These are phyloP conservation scores for Gentiana dahurica DNA, from an alignment of 257 asterid genomes.

Conservation along the genomic window DNA sequence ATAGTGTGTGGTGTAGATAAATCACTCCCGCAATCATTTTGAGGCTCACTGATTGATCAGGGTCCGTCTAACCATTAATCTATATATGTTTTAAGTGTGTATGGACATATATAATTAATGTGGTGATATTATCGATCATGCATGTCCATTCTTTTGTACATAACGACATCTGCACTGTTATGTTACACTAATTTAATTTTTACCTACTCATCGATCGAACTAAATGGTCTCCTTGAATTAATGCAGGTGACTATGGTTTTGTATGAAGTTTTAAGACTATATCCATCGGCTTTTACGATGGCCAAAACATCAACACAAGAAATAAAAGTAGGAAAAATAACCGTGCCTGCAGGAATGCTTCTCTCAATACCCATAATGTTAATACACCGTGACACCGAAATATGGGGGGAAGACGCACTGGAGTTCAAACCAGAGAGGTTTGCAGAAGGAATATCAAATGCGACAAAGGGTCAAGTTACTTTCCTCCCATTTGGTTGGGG, in stretches of 20 bases:
- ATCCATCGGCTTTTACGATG: neutral
- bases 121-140: too few relatives aligned
- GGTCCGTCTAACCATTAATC: too few relatives aligned
- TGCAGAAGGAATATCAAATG: constrained; percentile 4
- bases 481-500: constrained; percentile 29
- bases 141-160: too few relatives aligned
- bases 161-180: too few relatives aligned
- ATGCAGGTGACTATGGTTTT: constrained; percentile 1
- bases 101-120: too few relatives aligned
- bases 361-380: neutral
- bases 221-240: neutral
- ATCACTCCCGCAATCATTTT: too few relatives aligned
- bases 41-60: too few relatives aligned
- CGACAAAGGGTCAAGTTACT: constrained; percentile 6
- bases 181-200: too few relatives aligned
- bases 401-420: neutral
- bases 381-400: neutral
- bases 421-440: constrained; percentile 2
- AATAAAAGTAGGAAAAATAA: neutral
- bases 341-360: neutral
- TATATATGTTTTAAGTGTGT: too few relatives aligned
- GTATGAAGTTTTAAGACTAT: neutral
- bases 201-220: neutral
- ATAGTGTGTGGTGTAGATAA: too few relatives aligned
- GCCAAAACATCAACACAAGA: neutral